Base-by-base conservation (phyloP, 305 asterid genomes). In the Fraxinus xanthoxyloides region DNA sequence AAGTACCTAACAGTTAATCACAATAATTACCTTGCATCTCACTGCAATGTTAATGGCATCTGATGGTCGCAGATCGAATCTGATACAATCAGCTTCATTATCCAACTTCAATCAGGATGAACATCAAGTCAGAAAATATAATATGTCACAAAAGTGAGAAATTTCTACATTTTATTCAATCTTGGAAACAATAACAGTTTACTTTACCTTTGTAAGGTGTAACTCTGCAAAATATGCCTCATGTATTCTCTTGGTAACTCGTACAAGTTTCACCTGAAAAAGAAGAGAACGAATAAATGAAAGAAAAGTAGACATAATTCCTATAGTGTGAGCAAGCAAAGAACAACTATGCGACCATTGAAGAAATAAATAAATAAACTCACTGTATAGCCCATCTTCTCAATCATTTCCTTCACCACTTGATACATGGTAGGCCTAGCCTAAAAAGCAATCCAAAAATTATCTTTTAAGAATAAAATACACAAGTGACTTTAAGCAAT, bases 11-110 rank as follows among this genome's bases (percentile, higher is more conserved):
- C 3, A 19, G 15, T 48, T 31, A 28, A 0, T 19, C 1, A 19
- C 1, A 73, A 43, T 19, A 30, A 15, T 85, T 85, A 93, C 97
- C 97, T 93, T 92, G 94, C 94, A 93, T 89, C 93, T 91, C 79
- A 95, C 97, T 3, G 96, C 98, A 76, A 95, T 95, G 85, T 93
- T 94, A 82, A 94, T 94, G 78, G 98, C 98, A 89, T 95, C 98
- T 6, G 97, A 94, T 78, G 98, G 98, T 36, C 98, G 94, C 79
- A 95, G 92, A 86, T 95, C 98, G 48, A 95, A 90, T 89, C 92
- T 86, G 65, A 95, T 61, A 82, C 85, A 78, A 83, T 91, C 98
- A 38, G 85, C 87, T 85, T 92, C 92, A 79, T 92, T 85, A 80
- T 84, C 98, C 87, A 85, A 77, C 95, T 94, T 87, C 84, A 82